Evolutionary conservation across 768 basidiomycete genomes (phyloP).

Genomic region (Boletus coccyginus): DNA sequence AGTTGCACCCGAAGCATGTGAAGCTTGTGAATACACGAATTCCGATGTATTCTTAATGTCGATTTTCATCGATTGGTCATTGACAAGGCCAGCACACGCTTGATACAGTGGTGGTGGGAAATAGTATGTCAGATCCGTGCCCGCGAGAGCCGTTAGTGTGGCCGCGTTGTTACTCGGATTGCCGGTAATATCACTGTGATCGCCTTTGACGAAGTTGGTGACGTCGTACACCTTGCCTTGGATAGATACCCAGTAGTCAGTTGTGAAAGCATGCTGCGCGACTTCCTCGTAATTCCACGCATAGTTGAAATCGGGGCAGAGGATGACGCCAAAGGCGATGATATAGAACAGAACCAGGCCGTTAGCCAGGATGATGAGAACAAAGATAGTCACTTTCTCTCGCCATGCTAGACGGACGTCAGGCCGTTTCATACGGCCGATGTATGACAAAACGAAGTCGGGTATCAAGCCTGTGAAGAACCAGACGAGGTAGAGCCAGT

Average conservation of each 20-base stretch:
- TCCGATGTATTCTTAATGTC: constrained; percentile 46
- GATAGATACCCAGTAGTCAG: constrained; percentile 63
- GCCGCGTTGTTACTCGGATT: constrained; percentile 47
- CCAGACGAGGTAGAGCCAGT: constrained; percentile 60
- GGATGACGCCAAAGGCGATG: constrained; percentile 56
- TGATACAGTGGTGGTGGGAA: constrained; percentile 58
- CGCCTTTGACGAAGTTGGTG: constrained; percentile 53
- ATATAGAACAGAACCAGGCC: constrained; percentile 61
- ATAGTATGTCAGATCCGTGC: constrained; percentile 60
- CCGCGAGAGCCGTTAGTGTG: constrained; percentile 53
- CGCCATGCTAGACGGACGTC: constrained; percentile 69
- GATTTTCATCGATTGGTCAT: constrained; percentile 39
- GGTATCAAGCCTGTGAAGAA: constrained; percentile 56
- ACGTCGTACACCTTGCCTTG: constrained; percentile 62
- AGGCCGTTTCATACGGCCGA: constrained; percentile 67
- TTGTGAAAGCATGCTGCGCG: constrained; percentile 44
- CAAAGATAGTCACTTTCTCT: constrained; percentile 65
- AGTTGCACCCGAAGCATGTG: constrained; percentile 55
- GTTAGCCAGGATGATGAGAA: constrained; percentile 54
- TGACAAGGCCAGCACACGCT: constrained; percentile 61
- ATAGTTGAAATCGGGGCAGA: constrained; percentile 61
- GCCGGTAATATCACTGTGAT: constrained; percentile 61
- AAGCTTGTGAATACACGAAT: constrained; percentile 40
- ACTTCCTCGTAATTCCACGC: constrained; percentile 56
- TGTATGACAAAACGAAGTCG: constrained; percentile 41